Base-by-base conservation (phyloP, 352 stramenopile genomes). In the Globisporangium okanoganense region DNA sequence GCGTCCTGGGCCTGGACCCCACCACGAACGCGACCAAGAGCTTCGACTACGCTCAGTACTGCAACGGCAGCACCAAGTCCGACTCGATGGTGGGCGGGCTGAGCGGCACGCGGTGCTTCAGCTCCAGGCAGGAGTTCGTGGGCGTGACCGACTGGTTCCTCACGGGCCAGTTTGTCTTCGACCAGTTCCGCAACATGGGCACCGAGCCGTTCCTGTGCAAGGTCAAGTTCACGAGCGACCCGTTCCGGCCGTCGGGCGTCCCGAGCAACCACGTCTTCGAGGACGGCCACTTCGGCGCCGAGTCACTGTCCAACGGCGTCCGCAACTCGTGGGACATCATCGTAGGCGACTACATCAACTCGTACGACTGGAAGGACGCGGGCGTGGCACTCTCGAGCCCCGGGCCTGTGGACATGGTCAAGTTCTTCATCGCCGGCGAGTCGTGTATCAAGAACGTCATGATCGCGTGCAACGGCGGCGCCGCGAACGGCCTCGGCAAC, bases 31-130 rank as follows among this genome's bases (percentile, higher is more conserved):
- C 36, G 36, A 43, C 36, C 36, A 43, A 18, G 14, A 31, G 47
- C 47, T 54, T 54, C 47, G 24, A 54, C 16, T 54, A 38, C 47
- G 20, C 47, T 8, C 27, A 27, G n/a, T 40, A 54, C 47, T 54
- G 47, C 47, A 54, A 54, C 22, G 25, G 22, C 47, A 53, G 22
- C 47, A 53, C 35, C 8, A 40, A 29, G 18, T 35, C 29, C 47
- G 47, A 53, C 47, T 53, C 47, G 20, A 53, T 53, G 47, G 47
- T 29, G 47, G 12, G 14, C 18, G 31, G 47, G 18, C 24, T 22
- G 27, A 52, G 20, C 45, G 22, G 22, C 45, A 52, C 5, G 22
- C 18, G 31, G 22, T 29, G 47, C 47, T 36, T 16, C 47, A 53
- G 24, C 31, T 53, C 22, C 18, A 53, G 4, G 47, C 47, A 29